Percentiles rank a stretch among this genome's conserved stretches.
Evolutionary conservation across 257 asterid genomes (phyloP).

Genomic region (Verbascum thapsus): DNA sequence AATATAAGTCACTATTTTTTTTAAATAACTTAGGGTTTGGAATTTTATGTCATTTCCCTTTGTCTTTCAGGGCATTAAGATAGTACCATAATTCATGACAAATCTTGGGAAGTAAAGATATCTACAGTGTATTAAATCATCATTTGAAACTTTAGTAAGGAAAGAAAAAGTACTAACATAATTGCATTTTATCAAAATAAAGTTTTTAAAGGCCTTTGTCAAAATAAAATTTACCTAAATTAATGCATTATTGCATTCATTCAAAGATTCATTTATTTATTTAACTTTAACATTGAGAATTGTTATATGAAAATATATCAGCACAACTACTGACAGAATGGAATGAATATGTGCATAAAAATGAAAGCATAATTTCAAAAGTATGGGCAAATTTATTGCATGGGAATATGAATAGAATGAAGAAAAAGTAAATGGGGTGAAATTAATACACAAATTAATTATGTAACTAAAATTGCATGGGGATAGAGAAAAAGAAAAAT

Average conservation of each 20-base stretch:
- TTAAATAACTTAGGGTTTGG: too few species aligned
- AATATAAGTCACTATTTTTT: too few species aligned
- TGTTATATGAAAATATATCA: conserved; percentile 31
- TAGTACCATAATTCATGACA: conserved; percentile 6
- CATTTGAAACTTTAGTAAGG: conserved; percentile 34
- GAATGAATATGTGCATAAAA: conserved; percentile 29
- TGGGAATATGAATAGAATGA: conserved; percentile 22
- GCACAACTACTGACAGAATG: conserved; percentile 36
- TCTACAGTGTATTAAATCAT: conserved; percentile 23
- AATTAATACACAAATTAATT: too few species aligned
- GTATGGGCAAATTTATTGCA: conserved; percentile 44
- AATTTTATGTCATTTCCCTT: too few species aligned
- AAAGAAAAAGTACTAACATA: conserved; percentile 32
- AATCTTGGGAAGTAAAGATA: conserved; percentile 34
- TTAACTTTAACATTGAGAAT: conserved; percentile 31
- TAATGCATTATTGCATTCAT: too few species aligned
- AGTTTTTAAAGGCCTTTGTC: too few species aligned
- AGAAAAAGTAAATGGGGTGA: conserved; percentile 21
- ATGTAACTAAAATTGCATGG: too few species aligned
- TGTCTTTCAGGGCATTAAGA: not conserved
- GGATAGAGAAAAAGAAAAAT: too few species aligned
- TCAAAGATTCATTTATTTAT: too few species aligned
- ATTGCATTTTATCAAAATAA: too few species aligned
- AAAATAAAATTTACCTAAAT: too few species aligned
- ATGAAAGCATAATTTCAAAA: conserved; percentile 22